Evolutionary conservation across 345 rosid species (phyloP).

Genomic region (Bretschneidera sinensis): DNA sequence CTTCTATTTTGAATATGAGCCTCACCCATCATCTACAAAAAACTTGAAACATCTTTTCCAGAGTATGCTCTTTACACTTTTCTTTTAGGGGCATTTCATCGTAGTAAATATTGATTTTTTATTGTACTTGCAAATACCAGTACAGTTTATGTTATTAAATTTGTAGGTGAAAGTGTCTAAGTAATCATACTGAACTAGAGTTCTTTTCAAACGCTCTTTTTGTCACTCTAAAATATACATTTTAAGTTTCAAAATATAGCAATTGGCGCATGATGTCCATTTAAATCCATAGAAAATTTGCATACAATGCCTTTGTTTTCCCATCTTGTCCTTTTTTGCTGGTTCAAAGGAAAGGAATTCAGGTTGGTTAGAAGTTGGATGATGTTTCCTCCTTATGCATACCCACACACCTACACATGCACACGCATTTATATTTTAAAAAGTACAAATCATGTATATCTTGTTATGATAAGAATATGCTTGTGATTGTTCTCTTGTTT

Average conservation of each 20-base stretch:
- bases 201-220: too few relatives aligned
- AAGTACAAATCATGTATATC: not conserved
- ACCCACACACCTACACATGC: not conserved
- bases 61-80: conserved; percentile 44
- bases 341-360: not conserved
- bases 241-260: too few relatives aligned
- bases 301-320: not conserved
- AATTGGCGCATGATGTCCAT: not conserved
- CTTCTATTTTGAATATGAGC: conserved; percentile 69
- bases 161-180: too few relatives aligned
- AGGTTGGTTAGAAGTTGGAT: not conserved
- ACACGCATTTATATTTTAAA: too few relatives aligned
- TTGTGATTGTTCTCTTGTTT: not conserved
- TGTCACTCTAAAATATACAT: not conserved
- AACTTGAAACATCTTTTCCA: conserved; percentile 89
- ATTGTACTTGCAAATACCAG: not conserved
- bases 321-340: not conserved
- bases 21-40: conserved; percentile 87
- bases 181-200: not conserved
- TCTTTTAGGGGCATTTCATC: not conserved
- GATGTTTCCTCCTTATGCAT: not conserved
- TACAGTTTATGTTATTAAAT: too few relatives aligned
- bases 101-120: not conserved
- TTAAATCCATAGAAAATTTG: not conserved
- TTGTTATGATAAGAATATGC: not conserved